phyloP scores from a whole-genome alignment of 2,329 filamentous ascomycete genomes.

The Penicillium sp. region DNA sequence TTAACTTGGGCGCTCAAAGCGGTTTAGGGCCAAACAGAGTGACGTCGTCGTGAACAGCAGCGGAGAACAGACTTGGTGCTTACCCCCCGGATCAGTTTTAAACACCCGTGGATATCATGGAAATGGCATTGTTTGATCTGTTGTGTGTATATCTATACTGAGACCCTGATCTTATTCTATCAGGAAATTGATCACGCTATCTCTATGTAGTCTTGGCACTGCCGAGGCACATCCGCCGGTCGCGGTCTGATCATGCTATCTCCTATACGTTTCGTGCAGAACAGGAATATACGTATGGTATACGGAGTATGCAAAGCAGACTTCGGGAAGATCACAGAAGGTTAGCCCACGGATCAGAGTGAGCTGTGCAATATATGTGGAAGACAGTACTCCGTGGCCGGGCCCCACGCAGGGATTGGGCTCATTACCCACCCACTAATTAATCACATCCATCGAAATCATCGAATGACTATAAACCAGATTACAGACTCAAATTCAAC shows the following conservation, averaged over 20 bases:
- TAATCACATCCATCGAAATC: not conserved
- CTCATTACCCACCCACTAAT: not conserved
- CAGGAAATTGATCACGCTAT: not conserved
- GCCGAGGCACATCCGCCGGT: not conserved
- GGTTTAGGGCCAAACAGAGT: conserved; percentile 24
- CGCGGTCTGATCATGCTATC: not conserved
- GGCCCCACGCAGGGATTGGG: not conserved
- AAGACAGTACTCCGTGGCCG: conserved; percentile 7
- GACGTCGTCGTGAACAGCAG: conserved; percentile 27
- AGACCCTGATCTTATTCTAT: not conserved
- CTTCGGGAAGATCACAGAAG: not conserved
- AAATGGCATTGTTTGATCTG: not conserved
- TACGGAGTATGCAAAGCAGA: not conserved
- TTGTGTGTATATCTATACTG: not conserved
- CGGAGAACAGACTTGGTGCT: not conserved
- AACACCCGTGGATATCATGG: not conserved
- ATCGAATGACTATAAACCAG: not conserved
- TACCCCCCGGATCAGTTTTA: not conserved
- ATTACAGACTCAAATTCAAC: not conserved
- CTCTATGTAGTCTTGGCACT: not conserved
- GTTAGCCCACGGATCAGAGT: not conserved
- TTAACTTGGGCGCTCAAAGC: conserved; percentile 10
- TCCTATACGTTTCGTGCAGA: not conserved
- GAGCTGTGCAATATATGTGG: not conserved
- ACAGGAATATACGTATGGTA: not conserved